Conservation (phyloP, 106 monocot genomes). For the Dendrobium chrysotoxum region DNA sequence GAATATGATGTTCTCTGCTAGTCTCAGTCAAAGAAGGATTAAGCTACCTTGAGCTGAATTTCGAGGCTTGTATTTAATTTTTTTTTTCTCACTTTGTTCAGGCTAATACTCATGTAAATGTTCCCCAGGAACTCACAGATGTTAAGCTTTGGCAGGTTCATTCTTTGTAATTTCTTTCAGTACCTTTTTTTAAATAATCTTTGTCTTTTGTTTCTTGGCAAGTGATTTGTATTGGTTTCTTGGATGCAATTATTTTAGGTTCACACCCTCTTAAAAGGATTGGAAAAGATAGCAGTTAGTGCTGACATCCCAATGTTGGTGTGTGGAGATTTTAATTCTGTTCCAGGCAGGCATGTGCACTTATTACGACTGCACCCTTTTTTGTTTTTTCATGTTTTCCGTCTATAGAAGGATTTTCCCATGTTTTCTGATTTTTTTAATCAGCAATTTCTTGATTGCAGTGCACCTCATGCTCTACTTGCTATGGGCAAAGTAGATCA, state of each 20-base stretch:
- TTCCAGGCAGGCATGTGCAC: conserved; percentile 65
- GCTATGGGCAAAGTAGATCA: conserved; percentile 81
- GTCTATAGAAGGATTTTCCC: not conserved
- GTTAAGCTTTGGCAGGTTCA: conserved; percentile 98
- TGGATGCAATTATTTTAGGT: conserved; percentile 38
- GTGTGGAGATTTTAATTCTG: conserved; percentile 96
- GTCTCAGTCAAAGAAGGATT: not conserved
- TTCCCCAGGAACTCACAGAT: conserved; percentile 51
- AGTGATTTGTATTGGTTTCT: not conserved
- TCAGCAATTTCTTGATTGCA: conserved; percentile 24
- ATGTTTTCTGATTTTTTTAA: not conserved
- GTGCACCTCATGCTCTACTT: conserved; percentile 83
- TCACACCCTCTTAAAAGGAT: conserved; percentile 84
- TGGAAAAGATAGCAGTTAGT: conserved; percentile 94
- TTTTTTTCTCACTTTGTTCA: conserved; percentile 11
- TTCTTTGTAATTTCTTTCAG: not conserved
- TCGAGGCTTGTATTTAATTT: not conserved
- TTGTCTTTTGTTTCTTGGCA: not conserved
- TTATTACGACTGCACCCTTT: not conserved
- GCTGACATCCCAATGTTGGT: conserved; percentile 98
- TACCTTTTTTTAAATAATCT: not conserved
- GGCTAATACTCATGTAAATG: conserved; percentile 66
- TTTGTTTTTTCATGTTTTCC: not conserved
- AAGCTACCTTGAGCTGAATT: not conserved
- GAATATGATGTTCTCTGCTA: not conserved